A percentile compares a stretch with the other conserved stretches of the same genome.
Conservation (phyloP, 169 alveolate species). For the Babesia sp. region DNA sequence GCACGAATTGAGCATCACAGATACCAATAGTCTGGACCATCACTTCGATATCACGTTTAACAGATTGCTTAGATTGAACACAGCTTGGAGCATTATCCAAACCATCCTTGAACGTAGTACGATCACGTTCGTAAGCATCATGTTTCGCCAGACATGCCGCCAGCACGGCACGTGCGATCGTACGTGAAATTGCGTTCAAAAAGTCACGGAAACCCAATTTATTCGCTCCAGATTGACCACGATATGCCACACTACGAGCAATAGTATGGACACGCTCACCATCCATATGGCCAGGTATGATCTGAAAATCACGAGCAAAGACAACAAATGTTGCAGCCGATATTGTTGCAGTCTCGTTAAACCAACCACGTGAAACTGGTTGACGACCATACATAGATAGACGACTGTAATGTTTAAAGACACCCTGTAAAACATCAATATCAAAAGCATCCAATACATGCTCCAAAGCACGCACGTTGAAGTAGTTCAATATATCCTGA, state of each 20-base stretch:
- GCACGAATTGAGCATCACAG: slow-evolving; percentile 24
- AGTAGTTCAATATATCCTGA: slow-evolving; percentile 43
- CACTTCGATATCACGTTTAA: slow-evolving; percentile 30
- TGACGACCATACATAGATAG: slow-evolving; percentile 52
- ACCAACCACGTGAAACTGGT: slow-evolving; percentile 13
- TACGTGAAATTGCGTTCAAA: slow-evolving; percentile 46
- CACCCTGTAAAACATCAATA: slow-evolving; percentile 26
- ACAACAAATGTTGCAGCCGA: slow-evolving; percentile 68
- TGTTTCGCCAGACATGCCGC: slow-evolving; percentile 37
- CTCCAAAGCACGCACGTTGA: slow-evolving; percentile 44
- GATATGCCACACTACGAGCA: slow-evolving; percentile 25
- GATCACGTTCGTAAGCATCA: slow-evolving; percentile 29
- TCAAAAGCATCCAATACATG: slow-evolving; percentile 29
- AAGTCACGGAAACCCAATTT: slow-evolving; percentile 55
- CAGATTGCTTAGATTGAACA: slow-evolving; percentile 60
- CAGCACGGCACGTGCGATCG: slow-evolving; percentile 38
- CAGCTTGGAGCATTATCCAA: slow-evolving; percentile 27
- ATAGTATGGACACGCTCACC: slow-evolving; percentile 53
- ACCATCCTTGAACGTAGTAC: slow-evolving; percentile 4
- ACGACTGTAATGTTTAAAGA: slow-evolving; percentile 64
- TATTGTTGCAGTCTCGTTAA: slow-evolving; percentile 42
- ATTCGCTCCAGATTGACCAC: slow-evolving; percentile 18
- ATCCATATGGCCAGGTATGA: slow-evolving; percentile 73
- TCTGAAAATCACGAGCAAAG: slow-evolving; percentile 73
- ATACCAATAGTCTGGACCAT: slow-evolving; percentile 52